Evolutionary conservation across 371 early-diverging fungal species (phyloP).

Genomic region (Entomophthora muscae): DNA sequence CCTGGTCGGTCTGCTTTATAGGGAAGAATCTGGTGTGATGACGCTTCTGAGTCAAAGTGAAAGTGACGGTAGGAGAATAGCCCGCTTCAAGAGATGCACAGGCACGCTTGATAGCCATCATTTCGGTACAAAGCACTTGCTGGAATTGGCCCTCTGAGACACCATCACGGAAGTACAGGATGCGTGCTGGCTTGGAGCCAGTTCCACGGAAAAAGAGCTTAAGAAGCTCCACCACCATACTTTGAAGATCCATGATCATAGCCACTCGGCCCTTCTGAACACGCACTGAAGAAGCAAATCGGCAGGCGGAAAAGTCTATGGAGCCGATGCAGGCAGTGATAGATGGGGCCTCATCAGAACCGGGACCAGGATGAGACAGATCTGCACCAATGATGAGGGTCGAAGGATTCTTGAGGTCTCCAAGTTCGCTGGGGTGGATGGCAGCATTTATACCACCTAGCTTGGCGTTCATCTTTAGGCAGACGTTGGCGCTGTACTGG

Average conservation of each 20-base stretch:
- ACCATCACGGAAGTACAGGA: constrained; percentile 89
- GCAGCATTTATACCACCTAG: constrained; percentile 61
- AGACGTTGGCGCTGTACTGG: constrained; percentile 57
- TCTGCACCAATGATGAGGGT: constrained; percentile 92
- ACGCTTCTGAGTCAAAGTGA: constrained; percentile 86
- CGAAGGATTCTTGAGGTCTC: constrained; percentile 43
- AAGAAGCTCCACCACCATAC: constrained; percentile 66
- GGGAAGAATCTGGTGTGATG: constrained; percentile 93
- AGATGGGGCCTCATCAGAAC: constrained; percentile 46
- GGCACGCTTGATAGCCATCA: constrained; percentile 61
- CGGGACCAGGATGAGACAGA: constrained; percentile 76
- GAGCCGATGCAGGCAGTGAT: constrained; percentile 79
- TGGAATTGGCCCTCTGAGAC: constrained; percentile 82
- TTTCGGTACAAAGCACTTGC: constrained; percentile 62
- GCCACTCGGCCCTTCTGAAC: constrained; percentile 72
- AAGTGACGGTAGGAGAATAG: constrained; percentile 63
- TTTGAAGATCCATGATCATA: constrained; percentile 64
- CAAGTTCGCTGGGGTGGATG: constrained; percentile 21
- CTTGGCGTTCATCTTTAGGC: constrained; percentile 79
- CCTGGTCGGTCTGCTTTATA: constrained; percentile 32
- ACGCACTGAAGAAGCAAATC: constrained; percentile 64
- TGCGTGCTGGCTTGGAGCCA: constrained; percentile 58
- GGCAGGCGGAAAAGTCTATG: constrained; percentile 65
- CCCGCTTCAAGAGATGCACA: constrained; percentile 38
- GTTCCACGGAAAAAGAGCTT: constrained; percentile 54